Conservation (phyloP, 1,284 basidiomycete species). For the Vanrija pseudolonga region DNA sequence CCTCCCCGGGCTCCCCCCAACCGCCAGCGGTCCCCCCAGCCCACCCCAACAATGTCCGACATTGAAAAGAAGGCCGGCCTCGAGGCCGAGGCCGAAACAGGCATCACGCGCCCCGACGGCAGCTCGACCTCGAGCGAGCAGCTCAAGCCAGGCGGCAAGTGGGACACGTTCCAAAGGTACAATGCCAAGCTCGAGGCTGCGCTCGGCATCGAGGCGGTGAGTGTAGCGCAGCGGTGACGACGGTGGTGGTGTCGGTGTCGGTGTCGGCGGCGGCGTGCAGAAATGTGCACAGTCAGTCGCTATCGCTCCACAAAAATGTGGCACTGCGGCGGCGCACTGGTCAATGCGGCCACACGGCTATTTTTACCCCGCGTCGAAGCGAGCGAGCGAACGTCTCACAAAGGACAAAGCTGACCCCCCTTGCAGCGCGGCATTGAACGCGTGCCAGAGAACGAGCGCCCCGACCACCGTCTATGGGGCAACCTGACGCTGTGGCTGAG, state of each 20-base stretch:
- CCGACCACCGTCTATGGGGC: constrained; percentile 26
- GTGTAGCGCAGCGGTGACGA: not conserved
- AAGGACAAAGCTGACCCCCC: not conserved
- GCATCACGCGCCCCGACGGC: too few species aligned
- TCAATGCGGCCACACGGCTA: not conserved
- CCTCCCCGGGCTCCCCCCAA: not conserved
- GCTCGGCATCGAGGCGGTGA: constrained; percentile 38
- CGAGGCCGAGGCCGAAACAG: not conserved
- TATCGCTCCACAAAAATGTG: not conserved
- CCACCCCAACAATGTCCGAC: not conserved
- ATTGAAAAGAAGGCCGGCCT: constrained; percentile 1
- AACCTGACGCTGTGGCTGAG: constrained; percentile 30
- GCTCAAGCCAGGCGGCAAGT: constrained; percentile 1
- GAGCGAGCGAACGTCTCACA: not conserved
- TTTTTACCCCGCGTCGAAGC: not conserved
- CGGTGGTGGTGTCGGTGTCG: too few species aligned
- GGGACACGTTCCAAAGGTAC: constrained; percentile 22
- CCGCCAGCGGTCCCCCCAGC: not conserved
- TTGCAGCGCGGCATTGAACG: constrained; percentile 42
- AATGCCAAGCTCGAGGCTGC: constrained; percentile 24
- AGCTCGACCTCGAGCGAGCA: not conserved
- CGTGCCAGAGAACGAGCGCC: constrained; percentile 27
- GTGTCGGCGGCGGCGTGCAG: too few species aligned
- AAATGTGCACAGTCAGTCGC: too few species aligned
- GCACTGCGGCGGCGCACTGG: not conserved